A percentile compares a stretch with the other conserved stretches of the same genome.
These are phyloP conservation scores for Bryoglossum gracile DNA, from an alignment of 495 filamentous ascomycete species.

Conservation along the genomic window DNA sequence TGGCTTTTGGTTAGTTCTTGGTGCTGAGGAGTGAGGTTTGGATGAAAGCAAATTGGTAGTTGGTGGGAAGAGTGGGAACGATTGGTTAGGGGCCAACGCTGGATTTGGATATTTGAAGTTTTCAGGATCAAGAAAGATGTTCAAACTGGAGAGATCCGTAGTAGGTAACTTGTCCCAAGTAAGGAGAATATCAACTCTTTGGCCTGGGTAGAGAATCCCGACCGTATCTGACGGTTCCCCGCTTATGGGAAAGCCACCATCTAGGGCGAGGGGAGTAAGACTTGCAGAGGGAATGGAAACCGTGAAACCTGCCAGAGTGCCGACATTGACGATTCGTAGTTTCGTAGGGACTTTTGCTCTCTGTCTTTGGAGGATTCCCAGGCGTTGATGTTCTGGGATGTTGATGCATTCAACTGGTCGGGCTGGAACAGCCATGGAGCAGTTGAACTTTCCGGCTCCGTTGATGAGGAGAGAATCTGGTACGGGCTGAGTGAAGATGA, in stretches of 20 bases:
- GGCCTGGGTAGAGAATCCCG: conserved; percentile 42
- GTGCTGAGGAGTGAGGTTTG: background rate
- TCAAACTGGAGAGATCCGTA: background rate
- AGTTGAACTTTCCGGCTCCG: conserved; percentile 41
- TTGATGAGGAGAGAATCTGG: conserved; percentile 47
- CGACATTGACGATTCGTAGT: conserved; percentile 16
- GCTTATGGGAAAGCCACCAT: conserved; percentile 34
- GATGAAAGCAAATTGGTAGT: no score
- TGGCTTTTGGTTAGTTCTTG: background rate
- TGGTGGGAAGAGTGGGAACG: conserved; percentile 29
- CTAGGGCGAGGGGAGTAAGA: conserved; percentile 34
- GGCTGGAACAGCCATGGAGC: conserved; percentile 41
- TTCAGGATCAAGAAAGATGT: conserved; percentile 19
- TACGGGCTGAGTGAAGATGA: conserved; percentile 32
- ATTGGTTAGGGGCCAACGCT: conserved; percentile 35
- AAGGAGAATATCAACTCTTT: conserved; percentile 42
- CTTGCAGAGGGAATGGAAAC: conserved; percentile 28
- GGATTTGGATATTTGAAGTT: conserved; percentile 43
- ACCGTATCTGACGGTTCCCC: conserved; percentile 24
- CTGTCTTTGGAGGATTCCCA: background rate
- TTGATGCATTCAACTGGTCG: conserved; percentile 38
- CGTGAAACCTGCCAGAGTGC: conserved; percentile 38
- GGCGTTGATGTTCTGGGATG: conserved; percentile 7
- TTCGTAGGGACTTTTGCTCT: background rate
- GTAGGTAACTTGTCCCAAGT: background rate